A percentile compares a stretch with the other conserved stretches of the same genome.
Evolutionary conservation across 2,329 filamentous ascomycete species (phyloP).

Genomic region (Xylaria sp.): DNA sequence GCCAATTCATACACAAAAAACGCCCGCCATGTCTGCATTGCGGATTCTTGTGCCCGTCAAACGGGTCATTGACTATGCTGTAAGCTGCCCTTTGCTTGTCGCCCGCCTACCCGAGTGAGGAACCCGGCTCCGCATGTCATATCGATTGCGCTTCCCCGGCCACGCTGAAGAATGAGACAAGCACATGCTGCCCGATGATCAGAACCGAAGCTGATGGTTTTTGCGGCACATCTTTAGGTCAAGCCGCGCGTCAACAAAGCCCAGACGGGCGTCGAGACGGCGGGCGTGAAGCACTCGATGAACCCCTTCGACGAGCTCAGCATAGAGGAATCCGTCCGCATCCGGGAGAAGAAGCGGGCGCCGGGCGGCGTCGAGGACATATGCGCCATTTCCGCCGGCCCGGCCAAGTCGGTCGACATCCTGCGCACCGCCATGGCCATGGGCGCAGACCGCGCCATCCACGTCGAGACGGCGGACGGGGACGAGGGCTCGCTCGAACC

Average conservation of each 20-base stretch:
- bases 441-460: slow-evolving; percentile 92
- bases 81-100: slow-evolving; percentile 54
- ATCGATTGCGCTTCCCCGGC: background rate
- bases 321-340: slow-evolving; percentile 92
- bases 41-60: slow-evolving; percentile 84
- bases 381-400: slow-evolving; percentile 87
- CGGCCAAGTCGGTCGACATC: slow-evolving; percentile 85
- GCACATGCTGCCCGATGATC: background rate
- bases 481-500: slow-evolving; percentile 78
- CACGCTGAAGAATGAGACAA: background rate
- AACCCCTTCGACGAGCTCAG: slow-evolving; percentile 99
- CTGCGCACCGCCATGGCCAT: slow-evolving; percentile 98
- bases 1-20: slow-evolving; percentile 11
- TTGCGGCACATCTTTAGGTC: slow-evolving; percentile 58
- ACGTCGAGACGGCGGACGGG: slow-evolving; percentile 81
- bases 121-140: background rate
- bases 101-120: background rate
- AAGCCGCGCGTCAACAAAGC: slow-evolving; percentile 76
- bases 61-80: slow-evolving; percentile 87
- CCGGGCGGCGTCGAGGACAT: slow-evolving; percentile 87
- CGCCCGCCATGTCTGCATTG: slow-evolving; percentile 65
- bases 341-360: slow-evolving; percentile 84
- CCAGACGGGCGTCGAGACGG: slow-evolving; percentile 88
- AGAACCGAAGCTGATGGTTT: slow-evolving; percentile 7
- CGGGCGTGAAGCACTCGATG: slow-evolving; percentile 95